Base-by-base conservation (phyloP, 1,284 basidiomycete species). In the Abortiporus biennis region DNA sequence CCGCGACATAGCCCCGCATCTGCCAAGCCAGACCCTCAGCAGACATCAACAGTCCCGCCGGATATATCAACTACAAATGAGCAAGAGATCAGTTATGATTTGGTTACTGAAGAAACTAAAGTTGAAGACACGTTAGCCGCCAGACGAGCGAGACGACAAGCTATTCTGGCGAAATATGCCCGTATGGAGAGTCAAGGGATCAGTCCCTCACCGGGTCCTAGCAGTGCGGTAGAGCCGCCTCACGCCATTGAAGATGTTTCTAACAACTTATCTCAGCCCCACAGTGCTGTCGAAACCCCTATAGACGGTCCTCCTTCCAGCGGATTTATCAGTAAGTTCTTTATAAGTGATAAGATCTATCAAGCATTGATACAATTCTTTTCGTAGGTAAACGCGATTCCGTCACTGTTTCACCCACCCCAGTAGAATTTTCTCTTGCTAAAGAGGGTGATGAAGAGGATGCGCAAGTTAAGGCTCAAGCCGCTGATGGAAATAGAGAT, bases 131-230 rank as follows among this genome's bases (percentile, higher is more conserved):
- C 83, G 3, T 68, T 92, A 17, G 89, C 85, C 33, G 85, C 81
- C 43, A 76, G 90, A n/a, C 75, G 85, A 23, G 82, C 84, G 20
- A 85, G 79, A 53, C 79, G 92, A 30, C 81, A 83, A 51, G 91
- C 87, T 17, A 92, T 96, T 42, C 68, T 92, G 46, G 90, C 90
- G 43, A 92, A 89, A 63, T 88, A 92, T 63, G 58, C 69, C 6
- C 74, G 76, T 16, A 61, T 68, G 32, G 56, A 69, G 42, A 77
- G 72, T 52, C 58, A 61, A 41, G 62, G 65, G 37, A 62, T 67
- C 48, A 78, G 74, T 46, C 67, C 72, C 20, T 76, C 74, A 52
- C 74, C 75, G 36, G 76, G 72, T 59, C 72, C 74, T 64, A 80
- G 76, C 59, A 83, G 80, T 80, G 80, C 80, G 73, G 78, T 78